Evolutionary conservation across 2,329 filamentous ascomycete genomes (phyloP), one percentile per base, ranked within the genome.

Genomic region (Ceratocystis smalleyi): DNA sequence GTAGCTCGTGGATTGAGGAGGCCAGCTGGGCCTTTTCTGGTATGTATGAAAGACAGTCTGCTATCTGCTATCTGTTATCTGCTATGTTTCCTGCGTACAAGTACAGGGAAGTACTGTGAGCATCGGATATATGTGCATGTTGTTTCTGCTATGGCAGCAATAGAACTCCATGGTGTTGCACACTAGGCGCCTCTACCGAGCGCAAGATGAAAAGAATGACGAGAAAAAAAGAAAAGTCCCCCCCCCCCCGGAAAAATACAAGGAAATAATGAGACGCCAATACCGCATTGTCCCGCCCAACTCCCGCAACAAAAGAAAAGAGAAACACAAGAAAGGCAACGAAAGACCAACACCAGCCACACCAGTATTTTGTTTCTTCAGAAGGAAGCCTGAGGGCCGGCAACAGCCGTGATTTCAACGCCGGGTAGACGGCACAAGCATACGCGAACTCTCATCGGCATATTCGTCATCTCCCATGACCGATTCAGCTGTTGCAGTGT

Each of bases 381-480:
- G 57, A 15, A 47, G 45, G 45, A 22, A 22, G 45, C 17, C 17
- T 2, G 45, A 47, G 45, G 8, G 22, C 19, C 47, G 19, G n/a
- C 57, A 19, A 27, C 57, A 3, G 22, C 19, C 22, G 40, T 32
- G 35, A 61, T n/a, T 12, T 61, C 30, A 64, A 43, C 24, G 6
- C 40, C 57, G 47, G 30, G 32, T 45, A 12, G 60, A 59, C 59
- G 59, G 49, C 27, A 60, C 27, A 55, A 66, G 57, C 66, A 67
- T 66, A 73, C 69, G 60, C 72, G 74, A 32, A 72, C 69, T 54
- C 68, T 67, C n/a, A 71, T 70, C 55, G 73, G 70, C 59, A 61
- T 62, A 66, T 77, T 75, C 63, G 87, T 74, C 83, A 85, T 87
- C 67, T 77, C 62, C 64, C 55, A 66, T 78, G 66, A 79, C 79